Percentiles rank a stretch among this genome's conserved stretches.
These are phyloP conservation scores for Globisporangium rhizosaccharum DNA, from an alignment of 352 stramenopile species.

Conservation along the genomic window DNA sequence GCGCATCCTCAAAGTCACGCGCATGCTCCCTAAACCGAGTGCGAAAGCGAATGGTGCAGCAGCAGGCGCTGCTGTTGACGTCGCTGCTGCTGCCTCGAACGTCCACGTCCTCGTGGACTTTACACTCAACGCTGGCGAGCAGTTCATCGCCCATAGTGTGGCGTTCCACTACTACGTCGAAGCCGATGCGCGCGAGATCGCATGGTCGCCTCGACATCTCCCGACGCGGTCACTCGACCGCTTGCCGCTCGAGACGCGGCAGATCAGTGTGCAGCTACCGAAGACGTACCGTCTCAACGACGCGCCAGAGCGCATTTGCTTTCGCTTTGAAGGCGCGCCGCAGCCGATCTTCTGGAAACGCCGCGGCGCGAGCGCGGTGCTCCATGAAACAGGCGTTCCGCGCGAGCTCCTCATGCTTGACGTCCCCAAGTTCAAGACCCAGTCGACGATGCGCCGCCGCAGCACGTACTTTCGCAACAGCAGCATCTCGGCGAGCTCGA, in stretches of 20 bases:
- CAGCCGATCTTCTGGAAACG: constrained; percentile 41
- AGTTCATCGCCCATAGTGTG: constrained; percentile 72
- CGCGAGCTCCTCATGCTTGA: constrained; percentile 40
- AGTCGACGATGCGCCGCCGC: constrained; percentile 35
- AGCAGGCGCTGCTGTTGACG: no score
- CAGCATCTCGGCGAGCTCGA: constrained; percentile 33
- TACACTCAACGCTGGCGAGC: constrained; percentile 65
- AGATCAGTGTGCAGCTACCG: constrained; percentile 43
- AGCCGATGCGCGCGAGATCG: constrained; percentile 33
- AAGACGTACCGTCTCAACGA: constrained; percentile 46
- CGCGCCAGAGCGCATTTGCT: constrained; percentile 40
- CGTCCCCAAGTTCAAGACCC: constrained; percentile 27
- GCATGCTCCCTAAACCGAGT: constrained; percentile 16
- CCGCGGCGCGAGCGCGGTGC: constrained; percentile 36
- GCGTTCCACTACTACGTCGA: constrained; percentile 62
- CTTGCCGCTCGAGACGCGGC: constrained; percentile 30
- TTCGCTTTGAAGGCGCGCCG: constrained; percentile 45
- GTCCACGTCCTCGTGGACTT: constrained; percentile 65
- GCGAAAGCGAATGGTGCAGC: background rate
- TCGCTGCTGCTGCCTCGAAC: constrained; percentile 3
- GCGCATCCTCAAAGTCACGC: constrained; percentile 18
- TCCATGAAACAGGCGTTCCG: constrained; percentile 41
- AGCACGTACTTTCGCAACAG: constrained; percentile 59
- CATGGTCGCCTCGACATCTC: constrained; percentile 53
- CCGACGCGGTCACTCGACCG: constrained; percentile 41